Percentiles rank a stretch among this genome's conserved stretches.
phyloP scores from a whole-genome alignment of 2,329 filamentous ascomycete species.

The Penicillium sp. region DNA sequence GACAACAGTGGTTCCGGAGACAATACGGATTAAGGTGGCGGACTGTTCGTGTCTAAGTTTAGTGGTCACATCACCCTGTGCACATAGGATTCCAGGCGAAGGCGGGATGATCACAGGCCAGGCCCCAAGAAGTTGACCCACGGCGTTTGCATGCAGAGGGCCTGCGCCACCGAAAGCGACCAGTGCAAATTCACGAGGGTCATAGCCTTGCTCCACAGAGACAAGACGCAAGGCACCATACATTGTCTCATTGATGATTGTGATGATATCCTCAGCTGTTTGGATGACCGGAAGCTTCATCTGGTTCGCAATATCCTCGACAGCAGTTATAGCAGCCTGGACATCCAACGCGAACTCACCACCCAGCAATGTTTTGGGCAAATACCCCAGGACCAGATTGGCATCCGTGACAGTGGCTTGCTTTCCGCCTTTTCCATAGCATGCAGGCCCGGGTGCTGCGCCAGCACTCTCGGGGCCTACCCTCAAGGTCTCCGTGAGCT shows the following conservation, averaged over 20 bases:
- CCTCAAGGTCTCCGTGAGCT: slow-evolving; percentile 48
- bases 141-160: slow-evolving; percentile 51
- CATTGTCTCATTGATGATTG: slow-evolving; percentile 52
- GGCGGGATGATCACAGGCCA: slow-evolving; percentile 55
- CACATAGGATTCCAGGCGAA: slow-evolving; percentile 50
- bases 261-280: slow-evolving; percentile 50
- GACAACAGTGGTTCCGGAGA: slow-evolving; percentile 35
- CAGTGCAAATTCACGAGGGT: slow-evolving; percentile 51
- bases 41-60: slow-evolving; percentile 50
- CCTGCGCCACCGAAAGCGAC: slow-evolving; percentile 53
- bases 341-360: slow-evolving; percentile 48
- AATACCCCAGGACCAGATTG: slow-evolving; percentile 49
- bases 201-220: slow-evolving; percentile 53
- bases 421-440: slow-evolving; percentile 48
- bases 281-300: slow-evolving; percentile 45
- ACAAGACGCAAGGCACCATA: slow-evolving; percentile 51
- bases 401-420: slow-evolving; percentile 51
- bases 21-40: slow-evolving; percentile 45
- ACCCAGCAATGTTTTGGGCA: slow-evolving; percentile 47
- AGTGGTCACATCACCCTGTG: slow-evolving; percentile 51
- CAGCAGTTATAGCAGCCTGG: slow-evolving; percentile 41
- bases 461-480: slow-evolving; percentile 53
- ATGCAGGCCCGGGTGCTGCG: slow-evolving; percentile 49
- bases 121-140: slow-evolving; percentile 50
- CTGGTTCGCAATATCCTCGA: slow-evolving; percentile 45